Percentiles rank a stretch among this genome's conserved stretches.
Evolutionary conservation across 176 grass and related monocot species (phyloP).

Genomic region (Saccharum spontaneum): DNA sequence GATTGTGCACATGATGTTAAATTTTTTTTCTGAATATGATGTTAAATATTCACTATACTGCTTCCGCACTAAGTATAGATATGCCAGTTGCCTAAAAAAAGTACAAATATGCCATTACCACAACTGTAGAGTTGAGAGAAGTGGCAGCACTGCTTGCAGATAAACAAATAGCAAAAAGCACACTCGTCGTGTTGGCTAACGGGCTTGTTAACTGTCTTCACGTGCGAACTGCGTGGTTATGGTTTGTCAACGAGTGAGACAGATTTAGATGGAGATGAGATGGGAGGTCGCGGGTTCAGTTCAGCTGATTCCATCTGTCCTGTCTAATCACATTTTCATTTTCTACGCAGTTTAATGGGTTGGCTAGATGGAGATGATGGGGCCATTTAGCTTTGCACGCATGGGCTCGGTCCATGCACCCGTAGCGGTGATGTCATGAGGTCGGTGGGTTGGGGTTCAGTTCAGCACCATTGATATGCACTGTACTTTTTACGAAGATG

Average conservation of each 20-base stretch:
- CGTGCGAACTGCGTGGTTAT: neutral
- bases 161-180: neutral
- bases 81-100: too few relatives aligned
- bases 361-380: neutral
- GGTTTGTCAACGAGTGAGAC: slow-evolving; percentile 21
- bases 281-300: slow-evolving; percentile 16
- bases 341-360: neutral
- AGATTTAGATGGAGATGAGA: neutral
- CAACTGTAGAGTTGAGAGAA: neutral
- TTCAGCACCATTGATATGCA: neutral
- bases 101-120: too few relatives aligned
- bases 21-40: too few relatives aligned
- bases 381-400: neutral
- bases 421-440: neutral
- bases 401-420: slow-evolving; percentile 8
- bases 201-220: neutral
- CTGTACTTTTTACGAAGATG: neutral
- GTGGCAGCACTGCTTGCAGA: neutral
- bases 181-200: neutral
- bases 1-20: too few relatives aligned
- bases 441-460: neutral
- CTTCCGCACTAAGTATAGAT: too few relatives aligned
- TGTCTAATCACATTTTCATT: neutral
- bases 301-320: slow-evolving; percentile 15
- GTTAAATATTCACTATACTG: too few relatives aligned